A percentile compares a stretch with the other conserved stretches of the same genome.
Evolutionary conservation across 2,329 filamentous ascomycete species (phyloP).

Genomic region (Fusarium illudens): DNA sequence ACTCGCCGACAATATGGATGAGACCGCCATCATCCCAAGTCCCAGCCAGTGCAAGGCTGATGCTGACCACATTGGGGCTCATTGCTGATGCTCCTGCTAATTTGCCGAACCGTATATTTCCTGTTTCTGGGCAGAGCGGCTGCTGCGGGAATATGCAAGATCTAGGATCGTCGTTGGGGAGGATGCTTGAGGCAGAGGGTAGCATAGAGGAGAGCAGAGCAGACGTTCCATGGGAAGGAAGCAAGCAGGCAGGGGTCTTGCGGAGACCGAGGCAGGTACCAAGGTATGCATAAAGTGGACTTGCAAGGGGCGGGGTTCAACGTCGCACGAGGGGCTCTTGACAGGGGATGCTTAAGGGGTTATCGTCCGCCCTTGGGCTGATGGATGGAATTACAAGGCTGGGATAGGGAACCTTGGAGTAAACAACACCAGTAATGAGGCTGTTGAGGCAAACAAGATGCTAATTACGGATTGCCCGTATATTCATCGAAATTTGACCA

Average conservation of each 20-base stretch:
- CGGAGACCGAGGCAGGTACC: neutral
- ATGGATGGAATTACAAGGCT: slow-evolving; percentile 21
- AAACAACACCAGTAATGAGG: slow-evolving; percentile 1
- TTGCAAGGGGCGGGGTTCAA: slow-evolving; percentile 24
- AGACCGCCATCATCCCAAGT: slow-evolving; percentile 17
- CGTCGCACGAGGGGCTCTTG: slow-evolving; percentile 24
- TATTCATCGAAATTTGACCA: neutral
- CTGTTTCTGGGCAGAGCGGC: slow-evolving; percentile 6
- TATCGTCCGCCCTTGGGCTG: slow-evolving; percentile 13
- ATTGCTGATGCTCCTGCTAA: slow-evolving; percentile 28
- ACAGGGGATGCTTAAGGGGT: slow-evolving; percentile 17
- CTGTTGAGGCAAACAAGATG: neutral
- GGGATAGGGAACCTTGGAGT: slow-evolving; percentile 1
- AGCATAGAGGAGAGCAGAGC: neutral
- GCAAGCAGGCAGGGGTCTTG: slow-evolving; percentile 14
- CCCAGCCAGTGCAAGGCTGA: slow-evolving; percentile 4
- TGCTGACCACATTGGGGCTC: slow-evolving; percentile 3
- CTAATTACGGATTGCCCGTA: neutral
- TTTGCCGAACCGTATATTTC: slow-evolving; percentile 14
- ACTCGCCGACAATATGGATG: slow-evolving; percentile 32
- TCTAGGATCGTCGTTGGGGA: slow-evolving; percentile 13
- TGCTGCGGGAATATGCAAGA: slow-evolving; percentile 3
- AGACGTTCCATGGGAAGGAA: slow-evolving; percentile 9
- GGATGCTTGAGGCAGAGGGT: neutral
- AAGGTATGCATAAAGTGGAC: slow-evolving; percentile 34